phyloP scores from a whole-genome alignment of 1,284 basidiomycete genomes.

The Puccinia brachypodii region DNA sequence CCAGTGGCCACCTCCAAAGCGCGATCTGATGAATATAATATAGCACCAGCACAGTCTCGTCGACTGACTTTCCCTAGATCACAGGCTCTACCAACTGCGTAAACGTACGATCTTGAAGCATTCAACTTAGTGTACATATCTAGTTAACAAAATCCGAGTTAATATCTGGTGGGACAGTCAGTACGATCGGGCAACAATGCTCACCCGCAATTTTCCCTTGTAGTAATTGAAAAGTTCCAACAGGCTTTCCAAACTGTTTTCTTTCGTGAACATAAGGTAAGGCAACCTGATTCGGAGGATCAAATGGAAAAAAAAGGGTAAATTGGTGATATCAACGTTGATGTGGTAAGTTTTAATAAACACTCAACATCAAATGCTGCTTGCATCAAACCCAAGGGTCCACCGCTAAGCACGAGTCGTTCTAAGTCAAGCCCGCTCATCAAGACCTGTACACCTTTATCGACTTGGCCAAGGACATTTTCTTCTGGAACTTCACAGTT shows the following conservation, averaged over 20 bases:
- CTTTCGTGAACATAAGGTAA: slow-evolving; percentile 86
- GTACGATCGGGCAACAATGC: not conserved
- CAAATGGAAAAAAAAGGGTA: not conserved
- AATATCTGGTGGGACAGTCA: not conserved
- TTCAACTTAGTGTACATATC: slow-evolving; percentile 96
- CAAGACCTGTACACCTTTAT: slow-evolving; percentile 78
- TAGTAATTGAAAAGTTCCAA: slow-evolving; percentile 93
- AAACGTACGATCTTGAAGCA: slow-evolving; percentile 85
- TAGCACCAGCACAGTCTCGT: slow-evolving; percentile 84
- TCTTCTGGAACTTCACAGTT: slow-evolving; percentile 81
- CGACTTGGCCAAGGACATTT: slow-evolving; percentile 78
- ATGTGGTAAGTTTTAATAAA: not conserved
- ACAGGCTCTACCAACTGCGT: slow-evolving; percentile 84
- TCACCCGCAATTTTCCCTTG: slow-evolving; percentile 68
- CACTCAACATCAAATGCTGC: slow-evolving; percentile 67
- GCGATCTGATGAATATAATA: slow-evolving; percentile 83
- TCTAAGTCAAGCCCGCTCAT: slow-evolving; percentile 95
- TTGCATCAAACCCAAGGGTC: slow-evolving; percentile 81
- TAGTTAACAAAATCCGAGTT: slow-evolving; percentile 48
- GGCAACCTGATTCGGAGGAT: slow-evolving; percentile 65
- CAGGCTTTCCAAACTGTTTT: slow-evolving; percentile 80
- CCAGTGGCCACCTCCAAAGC: slow-evolving; percentile 79
- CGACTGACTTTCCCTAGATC: slow-evolving; percentile 78
- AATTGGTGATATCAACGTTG: not conserved
- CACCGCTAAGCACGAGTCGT: slow-evolving; percentile 84